Base-by-base conservation (phyloP, 2,329 filamentous ascomycete genomes). In the Fusarium lyarnte region DNA sequence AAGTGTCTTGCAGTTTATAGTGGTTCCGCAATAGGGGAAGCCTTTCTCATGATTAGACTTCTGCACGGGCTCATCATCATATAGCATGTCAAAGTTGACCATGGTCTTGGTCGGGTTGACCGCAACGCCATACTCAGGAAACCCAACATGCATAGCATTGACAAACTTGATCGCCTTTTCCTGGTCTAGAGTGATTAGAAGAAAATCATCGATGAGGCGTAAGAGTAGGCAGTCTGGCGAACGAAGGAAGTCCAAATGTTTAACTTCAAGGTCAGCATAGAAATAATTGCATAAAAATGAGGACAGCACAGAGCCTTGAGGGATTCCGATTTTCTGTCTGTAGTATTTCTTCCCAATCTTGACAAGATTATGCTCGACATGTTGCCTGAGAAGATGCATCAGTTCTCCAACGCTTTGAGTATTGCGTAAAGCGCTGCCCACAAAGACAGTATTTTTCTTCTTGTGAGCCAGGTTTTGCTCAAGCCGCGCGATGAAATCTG, bases 271-370 rank as follows among this genome's bases (percentile, higher is more conserved):
- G 70, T 96, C 91, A 10, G 93, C 95, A 79, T 99, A 99, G 81
- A 98, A 98, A 82, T 97, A 95, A 82, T 94, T 98, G 85, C 96
- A 98, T 9, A 99, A 86, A 43, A 94, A 86, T 46, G 92, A 93
- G 1, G 95, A 98, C 9, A 99, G 80, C 3, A 98, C 88, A 0
- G 95, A 98, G 12, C 96, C 96, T 80, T 99, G 96, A 0, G 96
- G 95, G 42, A 99, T 98, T 19, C 96, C 96, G 27, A 88, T 85
- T 80, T 91, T 95, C 80, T 99, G 96, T 29, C 94, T 89, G 79
- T 96, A 98, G 79, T 91, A 94, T 74, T 92, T 93, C 82, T 94
- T 95, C 52, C 94, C 95, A 42, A 98, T 91, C 78, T 93, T 94
- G 77, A 99, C 90, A 31, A 98, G 85, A 78, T 98, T 98, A 66